Base-by-base conservation (phyloP, 1,284 basidiomycete genomes). In the Ganoderma leucocontextum region DNA sequence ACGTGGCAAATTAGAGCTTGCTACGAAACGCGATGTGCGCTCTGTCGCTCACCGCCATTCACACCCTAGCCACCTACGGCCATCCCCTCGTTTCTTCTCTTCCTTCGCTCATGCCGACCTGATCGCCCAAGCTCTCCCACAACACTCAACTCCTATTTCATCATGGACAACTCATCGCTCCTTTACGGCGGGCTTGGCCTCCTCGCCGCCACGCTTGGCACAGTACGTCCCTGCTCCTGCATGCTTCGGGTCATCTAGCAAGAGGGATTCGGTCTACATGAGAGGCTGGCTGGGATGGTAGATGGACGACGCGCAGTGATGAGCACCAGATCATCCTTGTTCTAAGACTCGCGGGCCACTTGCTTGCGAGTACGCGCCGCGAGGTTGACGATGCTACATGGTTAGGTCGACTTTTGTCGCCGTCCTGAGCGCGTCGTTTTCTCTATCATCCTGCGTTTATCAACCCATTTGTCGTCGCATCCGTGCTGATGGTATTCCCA, bases 261-360 rank as follows among this genome's bases (percentile, higher is more conserved):
- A 22, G 33, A 8, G 47, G 3, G 38, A 9, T 42, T 41, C 13
- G 49, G 22, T 4, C 13, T 42, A 6, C 12, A 22, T 10, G 1
- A 17, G 55, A 33, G 25, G 15, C 29, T 7, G 29, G 52, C 13
- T 8, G 5, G 15, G 52, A 35, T 38, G 19, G 35, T 9, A 29
- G 12, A 29, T 2, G 38, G 29, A 60, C 62, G 64, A 65, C 61
- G 71, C 62, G 66, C 62, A 38, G 79, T 81, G 92, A 93, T 93
- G 92, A 92, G 75, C 79, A 78, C 85, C 83, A 67, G 80, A 87
- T 92, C 92, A 94, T 94, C 92, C 92, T 94, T 94, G 92, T 94
- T 94, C 92, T 93, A 91, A 83, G 92, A 94, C 89, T 82, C 78
- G 76, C 81, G 89, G 89, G 92, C 84, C 78, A 78, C 77, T 75